Conservation (phyloP, 805 yeast genomes). For the Starmerella vitae region DNA sequence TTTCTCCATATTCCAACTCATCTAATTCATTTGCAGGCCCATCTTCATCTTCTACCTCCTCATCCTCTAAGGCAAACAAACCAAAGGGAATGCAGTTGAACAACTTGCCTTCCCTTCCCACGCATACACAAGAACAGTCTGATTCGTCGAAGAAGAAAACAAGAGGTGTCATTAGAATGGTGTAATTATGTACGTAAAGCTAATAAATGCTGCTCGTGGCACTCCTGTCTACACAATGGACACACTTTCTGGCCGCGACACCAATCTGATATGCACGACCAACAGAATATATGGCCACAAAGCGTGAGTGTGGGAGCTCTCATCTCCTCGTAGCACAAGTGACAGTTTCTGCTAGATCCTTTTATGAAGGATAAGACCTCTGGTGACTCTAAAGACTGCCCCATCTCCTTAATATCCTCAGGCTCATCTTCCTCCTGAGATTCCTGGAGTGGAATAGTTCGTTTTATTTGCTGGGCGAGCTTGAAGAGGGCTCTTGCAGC, state of each 20-base stretch:
- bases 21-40: not conserved
- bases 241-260: constrained; percentile 77
- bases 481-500: constrained; percentile 22
- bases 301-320: constrained; percentile 68
- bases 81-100: not conserved
- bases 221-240: constrained; percentile 71
- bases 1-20: not conserved
- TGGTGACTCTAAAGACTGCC: constrained; percentile 46
- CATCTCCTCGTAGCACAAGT: constrained; percentile 73
- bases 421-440: constrained; percentile 4
- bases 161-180: constrained; percentile 13
- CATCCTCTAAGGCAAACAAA: not conserved
- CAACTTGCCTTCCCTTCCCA: constrained; percentile 11
- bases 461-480: constrained; percentile 11
- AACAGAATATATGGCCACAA: constrained; percentile 90
- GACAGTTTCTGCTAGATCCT: constrained; percentile 57
- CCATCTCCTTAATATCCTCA: constrained; percentile 5
- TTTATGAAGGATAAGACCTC: constrained; percentile 53
- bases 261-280: constrained; percentile 87
- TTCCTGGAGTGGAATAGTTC: constrained; percentile 12
- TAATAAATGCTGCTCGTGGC: constrained; percentile 48
- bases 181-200: constrained; percentile 32
- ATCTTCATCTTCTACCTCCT: not conserved
- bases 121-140: not conserved
- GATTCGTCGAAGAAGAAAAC: constrained; percentile 3